phyloP scores from a whole-genome alignment of 148 eudicot genomes.

The Mesembryanthemum crystallinum region DNA sequence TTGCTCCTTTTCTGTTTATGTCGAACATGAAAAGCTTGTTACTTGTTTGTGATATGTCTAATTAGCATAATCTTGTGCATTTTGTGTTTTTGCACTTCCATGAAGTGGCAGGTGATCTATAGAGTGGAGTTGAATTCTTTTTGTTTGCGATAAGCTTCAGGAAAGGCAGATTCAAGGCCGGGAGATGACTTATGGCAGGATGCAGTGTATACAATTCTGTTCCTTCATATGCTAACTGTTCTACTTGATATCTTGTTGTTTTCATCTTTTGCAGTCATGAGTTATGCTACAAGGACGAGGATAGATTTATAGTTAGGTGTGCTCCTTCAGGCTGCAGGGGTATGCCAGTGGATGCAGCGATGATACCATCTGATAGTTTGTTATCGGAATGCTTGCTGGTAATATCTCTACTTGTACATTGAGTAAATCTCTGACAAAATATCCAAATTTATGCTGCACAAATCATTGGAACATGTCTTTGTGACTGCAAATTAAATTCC shows the following conservation, averaged over 20 bases:
- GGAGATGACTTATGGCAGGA: background rate
- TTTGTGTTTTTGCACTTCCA: background rate
- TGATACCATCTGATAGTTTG: background rate
- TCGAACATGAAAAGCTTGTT: background rate
- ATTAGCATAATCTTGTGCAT: background rate
- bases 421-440: background rate
- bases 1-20: background rate
- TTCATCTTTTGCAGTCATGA: constrained; percentile 10
- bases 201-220: background rate
- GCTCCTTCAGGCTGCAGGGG: background rate
- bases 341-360: background rate
- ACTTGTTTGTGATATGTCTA: constrained; percentile 15
- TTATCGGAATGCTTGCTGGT: constrained; percentile 6
- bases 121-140: constrained; percentile 1
- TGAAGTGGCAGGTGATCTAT: constrained; percentile 1
- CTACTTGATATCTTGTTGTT: background rate
- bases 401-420: background rate
- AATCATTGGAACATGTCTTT: background rate
- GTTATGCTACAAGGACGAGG: background rate
- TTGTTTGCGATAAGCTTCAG: constrained; percentile 9
- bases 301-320: background rate
- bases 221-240: background rate
- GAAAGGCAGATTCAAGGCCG: constrained; percentile 2
- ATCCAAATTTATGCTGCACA: background rate
- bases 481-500: background rate